Conservation (phyloP, 2,329 filamentous ascomycete species). For the Exophiala sp. region DNA sequence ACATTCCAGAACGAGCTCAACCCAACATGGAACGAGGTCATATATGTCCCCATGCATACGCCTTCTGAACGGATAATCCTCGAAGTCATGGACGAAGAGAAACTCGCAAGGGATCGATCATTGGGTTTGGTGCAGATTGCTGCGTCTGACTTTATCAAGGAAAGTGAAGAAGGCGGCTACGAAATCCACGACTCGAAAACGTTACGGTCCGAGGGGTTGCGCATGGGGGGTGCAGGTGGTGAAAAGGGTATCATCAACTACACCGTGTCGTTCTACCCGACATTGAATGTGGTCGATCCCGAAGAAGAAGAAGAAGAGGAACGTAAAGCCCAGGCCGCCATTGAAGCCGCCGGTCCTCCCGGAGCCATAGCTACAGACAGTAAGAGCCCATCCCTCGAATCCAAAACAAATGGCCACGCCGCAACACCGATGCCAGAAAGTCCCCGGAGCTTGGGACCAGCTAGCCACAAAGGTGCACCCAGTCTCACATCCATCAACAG, state of each 20-base stretch:
- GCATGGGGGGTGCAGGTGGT: conserved; percentile 67
- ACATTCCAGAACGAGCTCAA: conserved; percentile 95
- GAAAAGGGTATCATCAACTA: conserved; percentile 79
- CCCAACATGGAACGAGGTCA: conserved; percentile 91
- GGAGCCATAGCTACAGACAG: conserved; percentile 18
- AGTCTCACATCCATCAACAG: conserved; percentile 37
- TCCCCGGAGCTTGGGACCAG: conserved; percentile 22
- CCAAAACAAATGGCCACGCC: conserved; percentile 14
- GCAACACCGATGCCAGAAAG: conserved; percentile 18
- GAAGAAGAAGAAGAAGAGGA: conserved; percentile 59
- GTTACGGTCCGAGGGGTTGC: conserved; percentile 63
- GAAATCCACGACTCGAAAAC: conserved; percentile 73
- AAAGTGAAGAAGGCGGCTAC: conserved; percentile 75
- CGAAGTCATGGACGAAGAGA: conserved; percentile 97
- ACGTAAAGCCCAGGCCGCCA: conserved; percentile 33
- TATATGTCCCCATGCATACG: conserved; percentile 89
- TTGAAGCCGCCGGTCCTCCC: conserved; percentile 6
- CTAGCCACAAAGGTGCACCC: conserved; percentile 5
- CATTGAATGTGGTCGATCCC: conserved; percentile 80
- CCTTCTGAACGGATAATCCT: conserved; percentile 76
- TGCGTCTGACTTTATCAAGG: conserved; percentile 72
- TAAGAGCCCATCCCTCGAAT: conserved; percentile 23
- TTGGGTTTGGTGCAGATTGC: conserved; percentile 76
- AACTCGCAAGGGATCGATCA: conserved; percentile 82
- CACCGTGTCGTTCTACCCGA: conserved; percentile 85